Evolutionary conservation across 169 alveolate species (phyloP).

Genomic region (Cytauxzoon felis): DNA sequence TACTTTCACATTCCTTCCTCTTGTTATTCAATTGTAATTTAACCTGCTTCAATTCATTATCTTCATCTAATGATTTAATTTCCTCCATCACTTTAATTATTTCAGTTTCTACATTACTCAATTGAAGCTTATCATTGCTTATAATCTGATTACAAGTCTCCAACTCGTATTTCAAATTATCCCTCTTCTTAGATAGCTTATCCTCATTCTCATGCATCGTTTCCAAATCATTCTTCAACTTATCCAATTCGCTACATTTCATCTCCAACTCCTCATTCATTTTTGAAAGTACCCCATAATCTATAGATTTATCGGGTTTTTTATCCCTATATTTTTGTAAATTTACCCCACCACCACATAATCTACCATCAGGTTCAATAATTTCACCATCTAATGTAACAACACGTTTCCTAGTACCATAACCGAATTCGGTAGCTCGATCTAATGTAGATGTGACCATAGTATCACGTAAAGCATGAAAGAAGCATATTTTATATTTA

Average conservation of each 20-base stretch:
- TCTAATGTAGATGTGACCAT: conserved; percentile 84
- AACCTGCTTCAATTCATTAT: not conserved
- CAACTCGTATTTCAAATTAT: conserved; percentile 13
- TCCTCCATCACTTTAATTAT: not conserved
- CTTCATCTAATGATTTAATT: not conserved
- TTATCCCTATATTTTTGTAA: conserved; percentile 25
- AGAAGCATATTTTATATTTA: conserved; percentile 78
- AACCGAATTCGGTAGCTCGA: conserved; percentile 82
- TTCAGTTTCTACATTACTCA: not conserved
- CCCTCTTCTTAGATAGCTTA: not conserved
- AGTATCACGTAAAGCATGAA: conserved; percentile 86
- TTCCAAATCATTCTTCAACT: conserved; percentile 2
- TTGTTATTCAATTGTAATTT: not conserved
- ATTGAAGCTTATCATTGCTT: conserved; percentile 23
- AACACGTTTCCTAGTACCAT: conserved; percentile 82
- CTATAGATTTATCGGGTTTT: conserved; percentile 3
- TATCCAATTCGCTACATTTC: not conserved
- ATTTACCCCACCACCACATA: conserved; percentile 85
- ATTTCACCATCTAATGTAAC: conserved; percentile 91
- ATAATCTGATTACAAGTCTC: conserved; percentile 13
- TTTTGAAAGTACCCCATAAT: not conserved
- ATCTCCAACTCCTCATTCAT: not conserved
- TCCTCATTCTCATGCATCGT: not conserved
- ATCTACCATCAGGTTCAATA: conserved; percentile 89
- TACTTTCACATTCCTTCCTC: not conserved